Evolutionary conservation across 164 flowering plant genomes (phyloP).

Genomic region (Protea cynaroides): DNA sequence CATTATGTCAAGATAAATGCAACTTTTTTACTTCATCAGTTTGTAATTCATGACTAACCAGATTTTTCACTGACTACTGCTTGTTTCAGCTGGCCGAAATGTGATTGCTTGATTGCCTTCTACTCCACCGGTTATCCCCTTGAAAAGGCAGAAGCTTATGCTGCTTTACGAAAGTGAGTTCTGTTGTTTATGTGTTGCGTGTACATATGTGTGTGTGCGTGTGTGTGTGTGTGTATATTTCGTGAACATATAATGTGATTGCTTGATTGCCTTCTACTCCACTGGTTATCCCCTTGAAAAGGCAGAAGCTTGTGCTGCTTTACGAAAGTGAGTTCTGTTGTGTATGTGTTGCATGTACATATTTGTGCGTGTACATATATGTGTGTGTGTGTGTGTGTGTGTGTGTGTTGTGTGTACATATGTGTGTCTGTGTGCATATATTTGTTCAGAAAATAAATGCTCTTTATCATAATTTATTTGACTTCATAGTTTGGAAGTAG

Average conservation of each 20-base stretch:
- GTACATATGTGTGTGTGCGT: neutral
- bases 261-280: constrained; percentile 96
- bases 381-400: no score
- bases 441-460: no score
- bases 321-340: constrained; percentile 67
- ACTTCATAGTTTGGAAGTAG: no score
- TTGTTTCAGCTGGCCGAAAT: constrained; percentile 86
- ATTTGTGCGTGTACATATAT: no score
- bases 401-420: no score
- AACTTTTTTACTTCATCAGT: neutral
- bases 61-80: constrained; percentile 6
- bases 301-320: constrained; percentile 87
- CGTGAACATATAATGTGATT: no score
- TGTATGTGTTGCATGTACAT: neutral
- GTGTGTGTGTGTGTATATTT: no score
- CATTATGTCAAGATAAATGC: no score
- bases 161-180: constrained; percentile 81
- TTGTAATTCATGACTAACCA: neutral
- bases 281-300: constrained; percentile 94
- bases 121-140: constrained; percentile 96
- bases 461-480: no score
- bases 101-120: constrained; percentile 98
- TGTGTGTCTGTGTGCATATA: no score
- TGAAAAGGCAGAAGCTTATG: constrained; percentile 90
- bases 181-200: neutral